Conservation (phyloP, 2,329 filamentous ascomycete species). For the Claviceps africana region DNA sequence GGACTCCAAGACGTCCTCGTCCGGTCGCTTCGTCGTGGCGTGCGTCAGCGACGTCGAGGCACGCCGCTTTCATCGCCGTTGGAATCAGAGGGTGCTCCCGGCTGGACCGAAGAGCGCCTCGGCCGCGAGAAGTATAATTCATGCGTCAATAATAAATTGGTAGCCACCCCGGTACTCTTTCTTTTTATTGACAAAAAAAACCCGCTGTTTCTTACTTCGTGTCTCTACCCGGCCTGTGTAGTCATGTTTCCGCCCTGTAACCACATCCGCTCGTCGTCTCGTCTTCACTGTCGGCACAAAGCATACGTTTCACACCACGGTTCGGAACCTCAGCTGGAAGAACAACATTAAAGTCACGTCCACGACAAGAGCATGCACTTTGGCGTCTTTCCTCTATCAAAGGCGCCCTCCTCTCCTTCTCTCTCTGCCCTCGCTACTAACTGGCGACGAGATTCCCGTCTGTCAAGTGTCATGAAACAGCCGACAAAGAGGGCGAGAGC, state of each 20-base stretch:
- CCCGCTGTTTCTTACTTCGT: not conserved
- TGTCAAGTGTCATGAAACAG: not conserved
- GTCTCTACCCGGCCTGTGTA: not conserved
- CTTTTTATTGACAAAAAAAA: not conserved
- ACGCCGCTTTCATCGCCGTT: slow-evolving; percentile 26
- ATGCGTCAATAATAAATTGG: slow-evolving; percentile 20
- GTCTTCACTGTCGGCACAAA: not conserved
- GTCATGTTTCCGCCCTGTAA: not conserved
- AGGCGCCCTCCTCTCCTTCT: not conserved
- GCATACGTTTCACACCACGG: not conserved
- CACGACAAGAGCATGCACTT: not conserved
- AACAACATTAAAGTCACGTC: not conserved
- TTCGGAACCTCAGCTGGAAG: not conserved
- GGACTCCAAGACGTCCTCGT: slow-evolving; percentile 9
- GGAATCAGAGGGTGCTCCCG: slow-evolving; percentile 23
- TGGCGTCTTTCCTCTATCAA: not conserved
- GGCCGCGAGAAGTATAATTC: slow-evolving; percentile 11
- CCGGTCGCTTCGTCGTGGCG: slow-evolving; percentile 19
- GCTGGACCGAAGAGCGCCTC: slow-evolving; percentile 4
- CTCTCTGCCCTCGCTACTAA: not conserved
- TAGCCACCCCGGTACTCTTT: slow-evolving; percentile 11
- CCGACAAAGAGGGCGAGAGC: slow-evolving; percentile 12
- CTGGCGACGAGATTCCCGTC: slow-evolving; percentile 1
- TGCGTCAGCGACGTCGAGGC: slow-evolving; percentile 20
- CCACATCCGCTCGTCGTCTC: not conserved